Base-by-base conservation (phyloP, 2,329 filamentous ascomycete genomes). In the Exophiala sp. region DNA sequence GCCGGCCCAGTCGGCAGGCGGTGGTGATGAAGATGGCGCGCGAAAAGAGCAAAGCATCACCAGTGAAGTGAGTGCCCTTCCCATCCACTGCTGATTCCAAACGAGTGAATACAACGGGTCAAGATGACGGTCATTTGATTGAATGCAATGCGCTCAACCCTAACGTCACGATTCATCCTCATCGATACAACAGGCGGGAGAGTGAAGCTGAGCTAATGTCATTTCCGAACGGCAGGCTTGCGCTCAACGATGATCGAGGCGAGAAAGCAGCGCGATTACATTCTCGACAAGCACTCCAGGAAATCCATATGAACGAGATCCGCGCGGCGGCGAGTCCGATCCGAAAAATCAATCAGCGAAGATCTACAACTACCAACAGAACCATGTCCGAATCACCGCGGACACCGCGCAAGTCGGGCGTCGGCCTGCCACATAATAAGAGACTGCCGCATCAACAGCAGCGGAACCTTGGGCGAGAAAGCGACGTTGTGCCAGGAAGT, bases 221-320 rank as follows among this genome's bases (percentile, higher is more conserved):
- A 37, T 10, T 43, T 14, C 7, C 39, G 21, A 37, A 35, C 62
- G n/a, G n/a, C n/a, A 95, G 88, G 67, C 94, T 98, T 53, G 90
- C 93, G 29, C 80, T 98, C 56, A 97, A 97, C 73, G 93, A 98
- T 73, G 93, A 98, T 75, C 83, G 81, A 53, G 82, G 85, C 61
- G 93, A 98, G 72, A 95, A 94, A 69, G 90, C 89, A 42, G 84
- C 85, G 61, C 85, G 93, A 43, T 76, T 91, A 63, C 86, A 93
- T 65, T 89, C 87, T 55, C 84, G 93, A 63, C 88, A 94, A 71
- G 88, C 87, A 27, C 80, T 88, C 23, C 86, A 96, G 66, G 88
- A 95, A 67, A 84, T 84, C 60, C 90, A 96, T 66, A 87, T 94
- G 76, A 93, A 93, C 70, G 83, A 95, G 66, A 84, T 97, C 61